phyloP scores from a whole-genome alignment of 768 basidiomycete species.

The Roridomyces roridus region DNA sequence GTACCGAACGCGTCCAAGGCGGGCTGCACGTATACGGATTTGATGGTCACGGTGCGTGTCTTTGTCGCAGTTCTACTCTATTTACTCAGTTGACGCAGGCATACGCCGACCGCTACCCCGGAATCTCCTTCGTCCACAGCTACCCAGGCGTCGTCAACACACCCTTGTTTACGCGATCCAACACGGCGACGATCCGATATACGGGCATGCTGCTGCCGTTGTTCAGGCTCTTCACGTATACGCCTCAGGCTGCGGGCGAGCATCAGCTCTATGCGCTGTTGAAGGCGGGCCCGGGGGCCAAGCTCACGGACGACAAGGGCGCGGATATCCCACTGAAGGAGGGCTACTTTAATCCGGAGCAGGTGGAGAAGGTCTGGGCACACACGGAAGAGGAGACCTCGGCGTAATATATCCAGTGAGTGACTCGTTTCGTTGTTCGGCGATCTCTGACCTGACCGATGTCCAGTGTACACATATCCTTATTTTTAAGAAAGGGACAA shows the following conservation, averaged over 20 bases:
- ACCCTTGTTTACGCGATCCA: constrained; percentile 1
- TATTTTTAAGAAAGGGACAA: too few relatives aligned
- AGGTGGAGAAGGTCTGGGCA: constrained; percentile 17
- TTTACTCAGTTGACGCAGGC: constrained; percentile 27
- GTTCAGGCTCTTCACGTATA: constrained; percentile 13
- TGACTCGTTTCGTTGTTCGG: too few relatives aligned
- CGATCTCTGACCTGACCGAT: too few relatives aligned
- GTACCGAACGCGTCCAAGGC: constrained; percentile 37
- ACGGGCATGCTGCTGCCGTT: neutral
- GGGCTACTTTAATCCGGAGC: constrained; percentile 11
- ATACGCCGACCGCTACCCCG: constrained; percentile 37
- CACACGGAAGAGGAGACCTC: constrained; percentile 22
- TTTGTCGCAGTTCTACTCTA: neutral
- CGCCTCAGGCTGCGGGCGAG: constrained; percentile 16
- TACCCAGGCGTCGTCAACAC: constrained; percentile 28
- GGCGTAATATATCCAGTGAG: too few relatives aligned
- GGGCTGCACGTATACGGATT: constrained; percentile 55
- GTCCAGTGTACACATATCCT: too few relatives aligned
- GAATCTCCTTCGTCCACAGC: constrained; percentile 42
- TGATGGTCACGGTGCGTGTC: constrained; percentile 55
- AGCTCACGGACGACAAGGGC: constrained; percentile 13
- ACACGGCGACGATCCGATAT: neutral
- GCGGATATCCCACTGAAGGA: constrained; percentile 13
- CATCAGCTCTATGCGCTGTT: constrained; percentile 19
- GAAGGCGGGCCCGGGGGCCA: constrained; percentile 10